Percentiles rank a stretch among this genome's conserved stretches.
Evolutionary conservation across 495 filamentous ascomycete species (phyloP).

Genomic region (Neurospora discreta): DNA sequence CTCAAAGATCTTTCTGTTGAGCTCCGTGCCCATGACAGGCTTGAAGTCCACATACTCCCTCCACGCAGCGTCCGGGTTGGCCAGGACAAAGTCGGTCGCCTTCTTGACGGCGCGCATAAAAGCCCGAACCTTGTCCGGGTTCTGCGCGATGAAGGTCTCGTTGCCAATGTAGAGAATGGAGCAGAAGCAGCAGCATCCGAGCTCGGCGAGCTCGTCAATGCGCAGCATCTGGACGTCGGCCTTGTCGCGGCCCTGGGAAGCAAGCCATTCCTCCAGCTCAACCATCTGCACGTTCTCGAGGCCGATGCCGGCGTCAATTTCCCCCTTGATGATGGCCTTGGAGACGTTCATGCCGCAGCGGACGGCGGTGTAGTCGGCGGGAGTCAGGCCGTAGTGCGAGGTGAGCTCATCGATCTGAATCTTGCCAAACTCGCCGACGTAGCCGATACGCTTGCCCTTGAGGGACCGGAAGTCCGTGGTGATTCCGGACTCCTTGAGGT

Average conservation of each 20-base stretch:
- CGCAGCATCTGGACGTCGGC: conserved; percentile 59
- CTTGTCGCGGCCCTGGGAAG: conserved; percentile 44
- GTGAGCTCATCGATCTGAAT: conserved; percentile 68
- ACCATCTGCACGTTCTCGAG: conserved; percentile 68
- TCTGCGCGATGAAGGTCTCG: conserved; percentile 49
- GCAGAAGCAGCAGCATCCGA: conserved; percentile 69
- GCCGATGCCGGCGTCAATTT: conserved; percentile 59
- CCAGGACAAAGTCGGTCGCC: conserved; percentile 54
- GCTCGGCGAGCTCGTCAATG: conserved; percentile 60
- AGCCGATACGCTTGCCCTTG: conserved; percentile 62
- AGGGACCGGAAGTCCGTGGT: conserved; percentile 52
- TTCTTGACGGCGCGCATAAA: conserved; percentile 60
- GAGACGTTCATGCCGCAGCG: conserved; percentile 41
- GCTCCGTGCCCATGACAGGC: conserved; percentile 50
- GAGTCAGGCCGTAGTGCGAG: conserved; percentile 59
- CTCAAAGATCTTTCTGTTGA: conserved; percentile 65
- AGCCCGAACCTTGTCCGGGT: conserved; percentile 45
- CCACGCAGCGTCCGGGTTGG: conserved; percentile 44
- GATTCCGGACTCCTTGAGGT: conserved; percentile 58
- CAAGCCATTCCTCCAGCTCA: conserved; percentile 59
- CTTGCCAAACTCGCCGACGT: conserved; percentile 66
- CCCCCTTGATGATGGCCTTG: conserved; percentile 48
- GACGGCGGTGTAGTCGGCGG: conserved; percentile 57
- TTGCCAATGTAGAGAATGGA: conserved; percentile 60
- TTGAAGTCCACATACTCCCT: conserved; percentile 57